Conservation (phyloP, 495 filamentous ascomycete genomes). For the Cercophora samala region DNA sequence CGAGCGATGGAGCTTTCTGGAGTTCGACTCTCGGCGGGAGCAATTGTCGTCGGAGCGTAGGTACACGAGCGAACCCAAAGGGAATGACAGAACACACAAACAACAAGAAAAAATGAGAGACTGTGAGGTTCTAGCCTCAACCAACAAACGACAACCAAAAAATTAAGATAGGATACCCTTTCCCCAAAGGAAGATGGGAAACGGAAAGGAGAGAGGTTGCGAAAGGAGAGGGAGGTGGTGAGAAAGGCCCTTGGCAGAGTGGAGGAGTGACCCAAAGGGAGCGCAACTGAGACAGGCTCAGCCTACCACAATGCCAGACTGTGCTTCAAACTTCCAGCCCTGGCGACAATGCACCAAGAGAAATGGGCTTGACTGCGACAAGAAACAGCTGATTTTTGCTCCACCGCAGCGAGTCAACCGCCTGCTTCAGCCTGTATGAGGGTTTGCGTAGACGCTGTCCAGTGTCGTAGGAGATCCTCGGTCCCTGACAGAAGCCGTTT, state of each 20-base stretch:
- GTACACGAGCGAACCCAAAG: slow-evolving; percentile 20
- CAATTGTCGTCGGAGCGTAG: slow-evolving; percentile 21
- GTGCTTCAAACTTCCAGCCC: slow-evolving; percentile 3
- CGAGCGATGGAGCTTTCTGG: slow-evolving; percentile 3
- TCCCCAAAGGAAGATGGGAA: slow-evolving; percentile 6
- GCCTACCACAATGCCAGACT: slow-evolving; percentile 10
- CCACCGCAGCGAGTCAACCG: slow-evolving; percentile 21
- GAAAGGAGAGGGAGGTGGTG: slow-evolving; percentile 5
- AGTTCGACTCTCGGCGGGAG: slow-evolving; percentile 8
- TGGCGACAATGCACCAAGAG: neutral
- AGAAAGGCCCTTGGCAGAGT: slow-evolving; percentile 1
- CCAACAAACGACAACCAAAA: slow-evolving; percentile 6
- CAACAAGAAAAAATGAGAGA: slow-evolving; percentile 14
- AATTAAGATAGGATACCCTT: slow-evolving; percentile 16
- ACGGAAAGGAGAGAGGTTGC: slow-evolving; percentile 8
- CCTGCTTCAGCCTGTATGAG: slow-evolving; percentile 23
- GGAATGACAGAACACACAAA: slow-evolving; percentile 31
- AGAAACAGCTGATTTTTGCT: slow-evolving; percentile 16
- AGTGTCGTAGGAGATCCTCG: slow-evolving; percentile 27
- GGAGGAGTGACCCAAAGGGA: neutral
- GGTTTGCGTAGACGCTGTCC: slow-evolving; percentile 15
- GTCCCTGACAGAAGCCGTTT: slow-evolving; percentile 43
- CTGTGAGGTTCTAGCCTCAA: slow-evolving; percentile 17
- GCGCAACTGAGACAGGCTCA: slow-evolving; percentile 8
- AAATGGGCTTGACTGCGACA: slow-evolving; percentile 7